phyloP scores from a whole-genome alignment of 331 rosid genomes.

The Phaseolus coccineus region DNA sequence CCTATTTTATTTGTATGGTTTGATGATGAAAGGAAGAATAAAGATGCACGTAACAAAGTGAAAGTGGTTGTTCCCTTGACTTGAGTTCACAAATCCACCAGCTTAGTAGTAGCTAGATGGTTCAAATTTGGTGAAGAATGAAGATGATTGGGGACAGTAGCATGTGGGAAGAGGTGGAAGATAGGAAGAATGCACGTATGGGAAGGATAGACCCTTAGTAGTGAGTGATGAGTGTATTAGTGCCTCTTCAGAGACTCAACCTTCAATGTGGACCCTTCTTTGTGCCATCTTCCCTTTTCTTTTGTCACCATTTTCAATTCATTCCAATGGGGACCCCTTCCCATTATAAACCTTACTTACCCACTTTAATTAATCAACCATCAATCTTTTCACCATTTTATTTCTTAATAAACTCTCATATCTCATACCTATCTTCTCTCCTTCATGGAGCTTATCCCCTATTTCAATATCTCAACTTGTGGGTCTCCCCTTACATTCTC shows the following conservation, averaged over 20 bases:
- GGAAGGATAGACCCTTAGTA: constrained; percentile 41
- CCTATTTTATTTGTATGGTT: neutral
- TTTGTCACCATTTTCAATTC: constrained; percentile 36
- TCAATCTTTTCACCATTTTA: constrained; percentile 5
- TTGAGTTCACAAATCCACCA: no score
- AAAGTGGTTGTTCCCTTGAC: neutral
- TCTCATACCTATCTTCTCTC: constrained; percentile 35
- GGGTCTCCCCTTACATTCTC: neutral
- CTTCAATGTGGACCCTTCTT: constrained; percentile 41
- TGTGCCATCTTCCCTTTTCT: constrained; percentile 32
- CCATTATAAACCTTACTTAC: constrained; percentile 35
- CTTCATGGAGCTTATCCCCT: neutral
- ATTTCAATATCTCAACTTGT: constrained; percentile 30
- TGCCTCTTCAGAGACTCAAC: constrained; percentile 7
- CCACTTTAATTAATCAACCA: constrained; percentile 44
- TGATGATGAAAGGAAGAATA: neutral
- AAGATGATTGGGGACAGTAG: constrained; percentile 32
- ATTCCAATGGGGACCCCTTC: constrained; percentile 28
- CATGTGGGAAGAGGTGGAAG: constrained; percentile 46
- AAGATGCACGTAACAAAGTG: neutral
- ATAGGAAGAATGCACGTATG: constrained; percentile 36
- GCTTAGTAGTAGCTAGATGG: no score
- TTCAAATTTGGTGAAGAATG: neutral
- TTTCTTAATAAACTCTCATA: neutral
- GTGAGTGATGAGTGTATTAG: constrained; percentile 46